Evolutionary conservation across 2,329 filamentous ascomycete genomes (phyloP), one percentile per base, ranked within the genome.

Genomic region (Trichoderma sp.): DNA sequence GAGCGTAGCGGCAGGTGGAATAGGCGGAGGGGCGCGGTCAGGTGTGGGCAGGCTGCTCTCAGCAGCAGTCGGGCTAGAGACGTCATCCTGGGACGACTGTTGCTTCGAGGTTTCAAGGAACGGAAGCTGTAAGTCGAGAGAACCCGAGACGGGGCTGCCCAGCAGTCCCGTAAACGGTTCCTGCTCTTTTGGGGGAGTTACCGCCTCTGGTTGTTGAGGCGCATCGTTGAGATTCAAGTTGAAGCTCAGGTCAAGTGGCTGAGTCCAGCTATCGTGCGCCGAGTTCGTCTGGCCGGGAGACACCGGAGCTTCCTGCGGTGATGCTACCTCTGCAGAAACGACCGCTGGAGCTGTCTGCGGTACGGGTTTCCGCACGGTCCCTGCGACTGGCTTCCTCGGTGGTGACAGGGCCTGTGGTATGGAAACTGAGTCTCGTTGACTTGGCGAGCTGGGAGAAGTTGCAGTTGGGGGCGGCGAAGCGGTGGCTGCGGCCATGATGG

Each of bases 271-370:
- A 59, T 89, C 88, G 29, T 85, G 83, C 67, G 88, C 87, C 74
- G 89, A 87, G 79, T 88, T 90, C 72, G 91, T 86, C 75, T 84
- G 86, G 74, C 90, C 88, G 21, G 90, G 89, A 56, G 90, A 91
- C 33, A 87, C 84, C 35, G 90, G 89, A 18, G 86, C 85, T 68
- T 88, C 86, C 76, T 87, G 86, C 76, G 91, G 83, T 76, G 85
- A 85, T 29, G 88, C 85, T 24, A 85, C 85, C 68, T 84, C 77
- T 33, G 45, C 74, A 29, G 67, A 84, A 53, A 77, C 74, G 29
- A 77, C 71, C 21, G 79, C 77, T 64, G 81, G 75, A 64, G 78
- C 75, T n/a, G 82, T 75, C 18, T 81, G 78, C 33, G 84, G 81
- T 45, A 86, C 77, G n/a, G 85, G 84, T 75, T 85, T 86, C 74